These are phyloP conservation scores for Rhodomyrtus psidioides DNA, from an alignment of 441 rosid genomes.

Conservation along the genomic window DNA sequence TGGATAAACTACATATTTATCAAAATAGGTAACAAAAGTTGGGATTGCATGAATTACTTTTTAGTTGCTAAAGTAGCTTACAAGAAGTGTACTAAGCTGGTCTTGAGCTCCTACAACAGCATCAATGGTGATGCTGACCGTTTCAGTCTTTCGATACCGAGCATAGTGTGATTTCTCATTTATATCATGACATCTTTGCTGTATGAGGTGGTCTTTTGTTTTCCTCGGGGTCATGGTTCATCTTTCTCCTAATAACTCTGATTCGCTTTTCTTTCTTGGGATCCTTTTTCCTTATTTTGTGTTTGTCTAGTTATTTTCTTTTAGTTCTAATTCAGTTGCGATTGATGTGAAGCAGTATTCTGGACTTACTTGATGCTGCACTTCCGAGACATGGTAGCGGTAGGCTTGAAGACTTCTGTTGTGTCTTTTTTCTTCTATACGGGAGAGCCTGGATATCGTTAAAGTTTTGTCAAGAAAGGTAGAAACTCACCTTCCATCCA, in stretches of 20 bases:
- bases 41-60: not conserved
- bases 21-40: not conserved
- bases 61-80: not conserved
- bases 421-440: slow-evolving; percentile 73
- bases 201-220: not conserved
- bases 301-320: not conserved
- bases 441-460: slow-evolving; percentile 75
- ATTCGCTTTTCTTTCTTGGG: not conserved
- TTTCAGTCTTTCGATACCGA: not conserved
- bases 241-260: not conserved
- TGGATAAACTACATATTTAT: not conserved
- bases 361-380: slow-evolving; percentile 93
- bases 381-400: slow-evolving; percentile 89
- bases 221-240: not conserved
- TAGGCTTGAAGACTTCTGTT: slow-evolving; percentile 82
- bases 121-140: not conserved
- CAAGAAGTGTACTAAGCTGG: not conserved
- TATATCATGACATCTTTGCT: not conserved
- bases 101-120: not conserved
- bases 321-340: not conserved
- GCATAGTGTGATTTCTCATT: not conserved
- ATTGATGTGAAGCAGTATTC: slow-evolving; percentile 57
- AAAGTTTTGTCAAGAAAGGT: slow-evolving; percentile 84
- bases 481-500: slow-evolving; percentile 2
- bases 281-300: not conserved